phyloP scores from a whole-genome alignment of 2,329 filamentous ascomycete genomes.

The Pseudogymnoascus destructans region DNA sequence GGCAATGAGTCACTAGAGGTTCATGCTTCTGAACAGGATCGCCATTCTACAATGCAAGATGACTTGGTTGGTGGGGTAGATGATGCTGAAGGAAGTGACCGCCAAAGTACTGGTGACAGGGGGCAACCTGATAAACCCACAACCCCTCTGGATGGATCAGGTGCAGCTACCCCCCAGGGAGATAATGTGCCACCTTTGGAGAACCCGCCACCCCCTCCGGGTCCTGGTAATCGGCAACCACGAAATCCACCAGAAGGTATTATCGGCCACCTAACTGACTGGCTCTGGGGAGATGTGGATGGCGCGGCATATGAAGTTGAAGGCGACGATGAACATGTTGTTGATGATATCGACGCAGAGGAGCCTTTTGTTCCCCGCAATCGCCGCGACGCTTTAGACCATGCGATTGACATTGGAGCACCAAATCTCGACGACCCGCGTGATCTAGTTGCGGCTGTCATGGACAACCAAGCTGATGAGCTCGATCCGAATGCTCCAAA shows the following conservation, averaged over 20 bases:
- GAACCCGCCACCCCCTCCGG: not conserved
- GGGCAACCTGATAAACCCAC: not conserved
- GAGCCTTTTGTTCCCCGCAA: constrained; percentile 41
- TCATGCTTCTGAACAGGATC: not conserved
- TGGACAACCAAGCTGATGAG: constrained; percentile 36
- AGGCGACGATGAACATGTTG: constrained; percentile 45
- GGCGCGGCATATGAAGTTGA: constrained; percentile 33
- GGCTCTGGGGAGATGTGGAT: constrained; percentile 46
- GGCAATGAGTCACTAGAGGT: not conserved
- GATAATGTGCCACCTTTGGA: not conserved
- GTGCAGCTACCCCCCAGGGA: not conserved
- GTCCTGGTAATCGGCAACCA: constrained; percentile 4
- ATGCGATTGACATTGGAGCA: constrained; percentile 10
- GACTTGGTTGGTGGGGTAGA: not conserved
- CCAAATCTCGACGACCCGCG: constrained; percentile 22
- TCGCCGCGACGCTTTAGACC: constrained; percentile 18
- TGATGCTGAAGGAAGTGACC: not conserved
- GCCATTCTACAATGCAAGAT: not conserved
- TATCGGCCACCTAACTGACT: constrained; percentile 38
- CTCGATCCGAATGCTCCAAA: constrained; percentile 66
- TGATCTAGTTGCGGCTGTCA: constrained; percentile 48
- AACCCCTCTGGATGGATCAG: not conserved
- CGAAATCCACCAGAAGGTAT: constrained; percentile 27
- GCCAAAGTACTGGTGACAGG: not conserved
- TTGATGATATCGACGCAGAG: constrained; percentile 46